A percentile compares a stretch with the other conserved stretches of the same genome.
Conservation (phyloP, 2,329 filamentous ascomycete genomes). For the Penicillium sp. region DNA sequence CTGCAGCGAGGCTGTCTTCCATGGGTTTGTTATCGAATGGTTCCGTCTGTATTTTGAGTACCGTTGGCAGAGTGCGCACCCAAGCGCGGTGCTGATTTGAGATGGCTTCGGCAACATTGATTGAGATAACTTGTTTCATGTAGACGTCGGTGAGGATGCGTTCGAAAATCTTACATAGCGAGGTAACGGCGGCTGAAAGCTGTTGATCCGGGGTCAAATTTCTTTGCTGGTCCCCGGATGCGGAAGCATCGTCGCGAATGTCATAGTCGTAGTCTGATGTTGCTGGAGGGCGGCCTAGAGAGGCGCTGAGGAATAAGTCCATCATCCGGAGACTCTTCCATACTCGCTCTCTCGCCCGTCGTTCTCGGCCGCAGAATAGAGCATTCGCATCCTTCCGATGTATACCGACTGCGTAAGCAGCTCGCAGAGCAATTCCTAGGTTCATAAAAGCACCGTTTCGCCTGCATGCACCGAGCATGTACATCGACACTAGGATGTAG, state of each 20-base stretch:
- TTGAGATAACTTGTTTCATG: slow-evolving; percentile 44
- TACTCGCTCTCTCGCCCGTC: slow-evolving; percentile 47
- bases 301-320: slow-evolving; percentile 52
- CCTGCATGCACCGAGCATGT: slow-evolving; percentile 52
- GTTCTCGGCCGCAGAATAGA: slow-evolving; percentile 46
- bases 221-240: slow-evolving; percentile 21
- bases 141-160: slow-evolving; percentile 45
- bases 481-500: slow-evolving; percentile 52
- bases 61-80: slow-evolving; percentile 43
- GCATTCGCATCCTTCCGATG: slow-evolving; percentile 54
- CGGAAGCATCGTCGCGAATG: slow-evolving; percentile 33
- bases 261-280: slow-evolving; percentile 53
- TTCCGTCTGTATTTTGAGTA: slow-evolving; percentile 49
- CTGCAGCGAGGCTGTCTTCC: slow-evolving; percentile 44
- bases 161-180: slow-evolving; percentile 44
- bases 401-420: slow-evolving; percentile 53
- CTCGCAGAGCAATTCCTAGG: slow-evolving; percentile 52
- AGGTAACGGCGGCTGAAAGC: slow-evolving; percentile 50
- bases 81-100: slow-evolving; percentile 44
- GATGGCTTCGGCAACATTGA: slow-evolving; percentile 43
- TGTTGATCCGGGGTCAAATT: slow-evolving; percentile 34
- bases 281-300: slow-evolving; percentile 53
- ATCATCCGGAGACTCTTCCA: slow-evolving; percentile 55
- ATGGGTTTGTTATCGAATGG: slow-evolving; percentile 40
- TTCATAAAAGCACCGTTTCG: slow-evolving; percentile 55